Percentiles rank a stretch among this genome's conserved stretches.
phyloP scores from a whole-genome alignment of 345 rosid species.

The Zanthoxylum bungeanum region DNA sequence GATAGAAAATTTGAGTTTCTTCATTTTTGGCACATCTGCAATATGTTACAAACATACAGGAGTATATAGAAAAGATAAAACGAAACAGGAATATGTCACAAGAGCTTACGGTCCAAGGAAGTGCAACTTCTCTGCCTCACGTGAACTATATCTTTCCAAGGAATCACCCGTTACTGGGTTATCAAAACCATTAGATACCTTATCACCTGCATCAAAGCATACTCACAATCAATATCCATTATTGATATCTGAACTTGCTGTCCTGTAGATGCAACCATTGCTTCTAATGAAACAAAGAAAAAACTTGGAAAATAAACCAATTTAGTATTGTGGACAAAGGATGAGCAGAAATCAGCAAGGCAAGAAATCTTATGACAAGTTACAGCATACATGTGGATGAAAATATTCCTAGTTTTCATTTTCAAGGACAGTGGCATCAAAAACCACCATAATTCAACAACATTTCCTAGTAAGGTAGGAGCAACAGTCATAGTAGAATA shows the following conservation, averaged over 20 bases:
- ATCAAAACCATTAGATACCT: slow-evolving; percentile 32
- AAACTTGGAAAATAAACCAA: not conserved
- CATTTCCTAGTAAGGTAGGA: not conserved
- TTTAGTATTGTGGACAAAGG: not conserved
- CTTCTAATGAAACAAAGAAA: not conserved
- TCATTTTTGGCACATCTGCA: not conserved
- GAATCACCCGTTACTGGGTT: slow-evolving; percentile 45
- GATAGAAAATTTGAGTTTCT: not conserved
- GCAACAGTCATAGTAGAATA: not conserved
- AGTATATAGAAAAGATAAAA: not conserved
- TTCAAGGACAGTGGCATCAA: not conserved
- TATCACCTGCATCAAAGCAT: slow-evolving; percentile 45
- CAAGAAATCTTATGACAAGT: not conserved
- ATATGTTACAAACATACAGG: not conserved
- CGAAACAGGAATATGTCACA: slow-evolving; percentile 6
- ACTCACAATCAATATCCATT: slow-evolving; percentile 17
- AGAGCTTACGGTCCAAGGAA: slow-evolving; percentile 81
- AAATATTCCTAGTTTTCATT: not conserved
- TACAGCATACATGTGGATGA: not conserved
- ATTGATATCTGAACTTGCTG: not conserved
- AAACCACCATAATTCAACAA: not conserved
- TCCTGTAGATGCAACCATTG: not conserved
- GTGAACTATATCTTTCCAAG: slow-evolving; percentile 59
- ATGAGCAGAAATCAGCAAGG: slow-evolving; percentile 1
- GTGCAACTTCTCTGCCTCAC: slow-evolving; percentile 69